Base-by-base conservation (phyloP, 2,329 filamentous ascomycete genomes). In the Onygena corvina region DNA sequence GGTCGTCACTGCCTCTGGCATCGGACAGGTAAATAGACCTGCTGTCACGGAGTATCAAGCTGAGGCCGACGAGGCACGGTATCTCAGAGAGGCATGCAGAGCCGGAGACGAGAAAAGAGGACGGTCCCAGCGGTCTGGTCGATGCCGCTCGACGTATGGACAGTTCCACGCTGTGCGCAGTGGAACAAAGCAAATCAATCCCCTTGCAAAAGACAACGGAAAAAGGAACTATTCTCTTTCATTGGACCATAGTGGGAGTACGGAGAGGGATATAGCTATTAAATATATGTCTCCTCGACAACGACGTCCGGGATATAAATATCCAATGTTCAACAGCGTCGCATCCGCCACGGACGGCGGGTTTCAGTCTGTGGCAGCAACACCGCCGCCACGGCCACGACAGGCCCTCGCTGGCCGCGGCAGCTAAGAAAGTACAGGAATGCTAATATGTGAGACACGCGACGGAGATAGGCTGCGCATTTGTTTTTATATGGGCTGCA, bases 1-100 rank as follows among this genome's bases (percentile, higher is more conserved):
- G 36, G 38, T 42, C 38, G 38, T 42, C 38, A 29, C 38, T 42
- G 38, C 38, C 38, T 42, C 23, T 29, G 38, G 38, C 27, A 42
- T 42, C 21, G 21, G 21, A n/a, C 21, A 14, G 21, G 18, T n/a
- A 42, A 2, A 16, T 11, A 20, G 20, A n/a, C n/a, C n/a, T n/a
- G n/a, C n/a, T n/a, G n/a, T n/a, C n/a, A n/a, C n/a, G n/a, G n/a
- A n/a, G n/a, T n/a, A n/a, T n/a, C n/a, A n/a, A n/a, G n/a, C n/a
- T n/a, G n/a, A n/a, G n/a, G n/a, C n/a, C n/a, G n/a, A n/a, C n/a
- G n/a, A n/a, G n/a, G n/a, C n/a, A n/a, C n/a, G n/a, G n/a, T n/a
- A n/a, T n/a, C n/a, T n/a, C n/a, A n/a, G n/a, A n/a, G n/a, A n/a
- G n/a, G n/a, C n/a, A n/a, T n/a, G n/a, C n/a, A n/a, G n/a, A n/a